Base-by-base conservation (phyloP, 1,139 yeast species). In the Wickerhamomyces sp. region DNA sequence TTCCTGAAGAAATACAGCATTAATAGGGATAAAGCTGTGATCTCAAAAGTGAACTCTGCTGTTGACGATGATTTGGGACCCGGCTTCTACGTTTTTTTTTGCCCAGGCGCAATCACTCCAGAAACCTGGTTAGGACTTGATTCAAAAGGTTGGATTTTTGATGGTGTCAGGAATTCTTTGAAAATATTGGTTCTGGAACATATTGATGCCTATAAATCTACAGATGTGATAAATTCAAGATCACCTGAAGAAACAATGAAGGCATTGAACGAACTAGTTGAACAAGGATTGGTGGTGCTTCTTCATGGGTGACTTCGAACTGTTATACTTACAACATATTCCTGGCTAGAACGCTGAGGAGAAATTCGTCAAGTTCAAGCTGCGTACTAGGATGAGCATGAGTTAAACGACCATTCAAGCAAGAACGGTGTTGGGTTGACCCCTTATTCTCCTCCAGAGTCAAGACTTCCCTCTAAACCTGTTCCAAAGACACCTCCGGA, bases 371-470 rank as follows among this genome's bases (percentile, higher is more conserved):
- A 31, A 31, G 41, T 32, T 19, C 32, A 8, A 39, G 39, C 38
- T 36, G 26, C 32, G 24, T 42, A 27, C 31, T 41, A 37, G 14
- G 47, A 42, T 23, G 47, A 41, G 28, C 32, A 32, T 13, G 48
- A 41, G 28, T 32, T 45, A 34, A 38, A 64, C 40, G 72, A 70
- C 16, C 73, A 62, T 50, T 46, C 52, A 16, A 38, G 47, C 23
- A 48, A 44, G 28, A 52, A 46, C 18, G 51, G 51, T 26, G 69
- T 72, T 27, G 75, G 72, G 0, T 37, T 72, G 26, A 66, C 71
- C 36, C 78, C 78, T 3, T 74, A 68, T 65, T 68, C 73, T 2
- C 77, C 78, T 12, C 55, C 59, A 39, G 75, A 75, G 2, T 47
- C 68, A 36, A 78, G 78, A 4, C 26, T 63, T 2, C 55, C 73